phyloP scores from a whole-genome alignment of 176 grass and related monocot species.

The Triticum timopheevii region DNA sequence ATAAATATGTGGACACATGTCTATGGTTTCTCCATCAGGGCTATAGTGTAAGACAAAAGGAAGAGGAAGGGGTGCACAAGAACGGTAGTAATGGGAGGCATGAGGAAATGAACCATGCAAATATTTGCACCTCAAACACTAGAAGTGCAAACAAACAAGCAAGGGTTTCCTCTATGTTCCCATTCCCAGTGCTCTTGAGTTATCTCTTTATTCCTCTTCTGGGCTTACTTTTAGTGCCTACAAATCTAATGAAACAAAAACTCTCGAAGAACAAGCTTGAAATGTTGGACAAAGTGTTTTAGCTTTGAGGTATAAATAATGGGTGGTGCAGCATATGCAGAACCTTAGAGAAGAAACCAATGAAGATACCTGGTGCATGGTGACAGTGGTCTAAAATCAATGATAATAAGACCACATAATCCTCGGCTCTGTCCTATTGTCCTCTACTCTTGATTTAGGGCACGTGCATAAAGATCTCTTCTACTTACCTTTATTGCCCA shows the following conservation, averaged over 20 bases:
- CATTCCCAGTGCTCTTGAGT: constrained; percentile 9
- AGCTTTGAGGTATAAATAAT: no score
- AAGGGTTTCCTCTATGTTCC: background rate
- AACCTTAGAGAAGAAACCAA: no score
- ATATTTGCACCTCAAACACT: background rate
- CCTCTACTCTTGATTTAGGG: constrained; percentile 6
- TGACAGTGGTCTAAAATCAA: no score
- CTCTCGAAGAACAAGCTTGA: no score
- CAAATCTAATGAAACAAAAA: background rate
- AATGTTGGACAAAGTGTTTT: no score
- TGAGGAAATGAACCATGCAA: constrained; percentile 5
- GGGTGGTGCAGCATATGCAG: no score
- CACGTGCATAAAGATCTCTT: background rate
- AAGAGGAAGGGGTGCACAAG: constrained; percentile 30
- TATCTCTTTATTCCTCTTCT: constrained; percentile 21
- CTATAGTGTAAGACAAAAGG: background rate
- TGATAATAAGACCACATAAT: background rate
- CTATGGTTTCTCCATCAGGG: background rate
- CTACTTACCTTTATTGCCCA: background rate
- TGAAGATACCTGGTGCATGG: no score
- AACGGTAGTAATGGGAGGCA: constrained; percentile 23
- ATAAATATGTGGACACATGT: background rate
- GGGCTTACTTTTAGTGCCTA: background rate
- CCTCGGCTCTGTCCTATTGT: background rate
- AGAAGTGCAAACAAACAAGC: background rate